These are phyloP conservation scores for Astrocystis sublimbata DNA, from an alignment of 495 filamentous ascomycete species.

Conservation along the genomic window DNA sequence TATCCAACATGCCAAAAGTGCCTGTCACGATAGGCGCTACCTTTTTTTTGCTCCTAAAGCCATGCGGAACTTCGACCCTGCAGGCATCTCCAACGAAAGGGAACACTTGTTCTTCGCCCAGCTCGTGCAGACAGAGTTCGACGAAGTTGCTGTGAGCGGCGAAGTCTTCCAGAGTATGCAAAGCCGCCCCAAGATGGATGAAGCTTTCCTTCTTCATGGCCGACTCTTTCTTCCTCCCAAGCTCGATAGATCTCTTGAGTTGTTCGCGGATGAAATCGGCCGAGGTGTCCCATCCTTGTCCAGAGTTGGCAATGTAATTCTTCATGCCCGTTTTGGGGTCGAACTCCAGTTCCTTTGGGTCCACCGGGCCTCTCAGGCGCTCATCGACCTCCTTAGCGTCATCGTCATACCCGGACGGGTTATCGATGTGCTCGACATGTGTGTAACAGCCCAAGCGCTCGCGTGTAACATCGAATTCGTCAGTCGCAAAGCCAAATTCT, in stretches of 20 bases:
- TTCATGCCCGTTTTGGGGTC: conserved; percentile 67
- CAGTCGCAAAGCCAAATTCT: conserved; percentile 80
- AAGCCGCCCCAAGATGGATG: conserved; percentile 66
- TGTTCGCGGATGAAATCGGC: conserved; percentile 66
- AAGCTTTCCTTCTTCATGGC: conserved; percentile 63
- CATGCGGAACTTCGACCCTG: conserved; percentile 54
- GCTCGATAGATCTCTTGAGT: conserved; percentile 60
- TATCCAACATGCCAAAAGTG: conserved; percentile 78
- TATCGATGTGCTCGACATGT: conserved; percentile 79
- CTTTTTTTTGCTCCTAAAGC: conserved; percentile 51
- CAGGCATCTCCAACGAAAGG: conserved; percentile 70
- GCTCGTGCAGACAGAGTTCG: conserved; percentile 68
- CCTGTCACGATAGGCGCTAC: conserved; percentile 72
- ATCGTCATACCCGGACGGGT: conserved; percentile 61
- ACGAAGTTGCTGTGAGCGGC: conserved; percentile 78
- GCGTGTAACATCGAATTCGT: conserved; percentile 78
- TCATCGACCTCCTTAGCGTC: conserved; percentile 70
- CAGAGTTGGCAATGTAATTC: conserved; percentile 73
- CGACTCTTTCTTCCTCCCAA: conserved; percentile 55
- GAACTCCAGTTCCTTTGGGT: conserved; percentile 67
- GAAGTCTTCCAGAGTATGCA: conserved; percentile 55
- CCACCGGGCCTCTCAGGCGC: conserved; percentile 67
- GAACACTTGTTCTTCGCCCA: conserved; percentile 66
- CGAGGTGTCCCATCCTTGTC: conserved; percentile 63
- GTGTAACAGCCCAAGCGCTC: conserved; percentile 79